These are phyloP conservation scores for Polygonum maritimum DNA, from an alignment of 148 eudicot species.

Conservation along the genomic window DNA sequence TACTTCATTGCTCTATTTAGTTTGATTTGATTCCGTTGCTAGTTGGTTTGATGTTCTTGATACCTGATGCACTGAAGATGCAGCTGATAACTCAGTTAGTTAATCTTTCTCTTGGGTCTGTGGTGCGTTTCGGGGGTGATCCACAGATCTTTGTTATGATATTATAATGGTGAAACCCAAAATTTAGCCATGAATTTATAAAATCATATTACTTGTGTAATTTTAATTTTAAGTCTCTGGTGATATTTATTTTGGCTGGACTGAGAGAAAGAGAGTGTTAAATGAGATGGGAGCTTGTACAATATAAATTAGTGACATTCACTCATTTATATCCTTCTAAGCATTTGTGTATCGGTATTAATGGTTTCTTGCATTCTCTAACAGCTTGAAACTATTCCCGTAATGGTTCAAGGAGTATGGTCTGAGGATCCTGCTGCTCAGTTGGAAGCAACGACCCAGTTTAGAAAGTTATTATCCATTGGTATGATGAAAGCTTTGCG, in stretches of 20 bases:
- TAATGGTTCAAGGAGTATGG: conserved; percentile 82
- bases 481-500: conserved; percentile 28
- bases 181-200: neutral
- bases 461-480: conserved; percentile 75
- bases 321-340: neutral
- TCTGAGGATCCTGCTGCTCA: conserved; percentile 78
- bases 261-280: neutral
- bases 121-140: neutral
- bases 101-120: neutral
- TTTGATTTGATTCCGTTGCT: neutral
- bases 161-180: neutral
- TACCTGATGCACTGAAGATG: neutral
- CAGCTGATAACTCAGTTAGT: neutral
- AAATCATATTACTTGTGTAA: neutral
- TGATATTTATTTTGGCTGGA: neutral
- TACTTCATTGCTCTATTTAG: neutral
- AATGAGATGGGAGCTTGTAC: neutral
- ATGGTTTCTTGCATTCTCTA: conserved; percentile 12
- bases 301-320: neutral
- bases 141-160: neutral
- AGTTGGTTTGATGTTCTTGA: neutral
- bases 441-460: conserved; percentile 78
- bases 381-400: conserved; percentile 79
- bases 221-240: neutral
- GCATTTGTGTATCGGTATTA: conserved; percentile 5